Evolutionary conservation across 305 asterid genomes (phyloP), one percentile per base, ranked within the genome.

Genomic region (Rubia tinctorum): DNA sequence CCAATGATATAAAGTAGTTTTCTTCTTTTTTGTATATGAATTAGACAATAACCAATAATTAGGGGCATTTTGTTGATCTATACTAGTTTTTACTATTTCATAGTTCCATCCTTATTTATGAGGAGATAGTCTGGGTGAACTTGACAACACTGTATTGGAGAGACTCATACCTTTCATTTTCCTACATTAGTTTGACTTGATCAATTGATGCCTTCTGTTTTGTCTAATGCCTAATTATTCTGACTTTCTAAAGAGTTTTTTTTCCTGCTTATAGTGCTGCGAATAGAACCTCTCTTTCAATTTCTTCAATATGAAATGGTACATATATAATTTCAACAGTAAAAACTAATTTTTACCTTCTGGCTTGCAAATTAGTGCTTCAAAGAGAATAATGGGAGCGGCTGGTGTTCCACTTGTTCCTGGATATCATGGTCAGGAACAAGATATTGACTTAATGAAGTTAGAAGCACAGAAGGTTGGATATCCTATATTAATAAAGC

Each of bases 351-450:
- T 2, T 17, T 59, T 58, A 59, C n/a, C 30, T 55, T 56, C 20
- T 68, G 73, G 77, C 56, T 51, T 65, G 70, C 49, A 40, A 15
- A 39, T 73, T 88, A 94, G 99, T 85, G 98, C 99, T 79, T 94
- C 98, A 74, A 94, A 94, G 88, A 87, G 96, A 80, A 94, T 94
- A 80, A 94, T 94, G 99, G 98, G 97, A 70, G 98, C 98, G 70
- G 99, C 99, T 40, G 96, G 97, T 75, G 99, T 94, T 73, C 99
- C 99, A 25, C 98, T 94, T 76, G 99, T 94, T 78, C 99, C 99
- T 79, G 98, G 98, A 75, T 95, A 92, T 86, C 97, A 95, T 83
- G 99, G 99, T 77, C 80, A 73, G 43, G 91, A 88, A 73, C 99
- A 92, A 80, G 92, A 95, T 86, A 79, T 95, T 84, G 97, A 89